Percentiles rank a stretch among this genome's conserved stretches.
Evolutionary conservation across 106 monocot species (phyloP).

Genomic region (Acorus calamus): DNA sequence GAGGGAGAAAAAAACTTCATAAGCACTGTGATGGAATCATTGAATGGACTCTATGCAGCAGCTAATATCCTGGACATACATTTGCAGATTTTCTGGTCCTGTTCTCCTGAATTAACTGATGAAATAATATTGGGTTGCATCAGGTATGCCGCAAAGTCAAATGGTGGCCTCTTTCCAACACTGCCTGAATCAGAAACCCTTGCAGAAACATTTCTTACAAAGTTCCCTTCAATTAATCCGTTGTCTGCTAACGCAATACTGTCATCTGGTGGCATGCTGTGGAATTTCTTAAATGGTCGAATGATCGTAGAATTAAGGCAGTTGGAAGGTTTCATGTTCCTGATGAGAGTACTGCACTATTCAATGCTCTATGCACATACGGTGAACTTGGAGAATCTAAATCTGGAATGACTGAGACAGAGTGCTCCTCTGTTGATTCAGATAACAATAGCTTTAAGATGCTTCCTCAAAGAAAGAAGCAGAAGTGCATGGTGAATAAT

Average conservation of each 20-base stretch:
- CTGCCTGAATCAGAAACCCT: constrained; percentile 82
- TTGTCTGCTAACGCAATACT: constrained; percentile 86
- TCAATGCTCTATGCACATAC: constrained; percentile 68
- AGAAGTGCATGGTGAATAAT: constrained; percentile 8
- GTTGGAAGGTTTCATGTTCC: constrained; percentile 57
- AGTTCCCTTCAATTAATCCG: constrained; percentile 29
- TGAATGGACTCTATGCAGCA: constrained; percentile 84
- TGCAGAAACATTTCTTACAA: constrained; percentile 79
- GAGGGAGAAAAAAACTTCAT: constrained; percentile 73
- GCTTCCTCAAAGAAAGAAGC: constrained; percentile 35
- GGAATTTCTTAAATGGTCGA: constrained; percentile 79
- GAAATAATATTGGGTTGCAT: constrained; percentile 82
- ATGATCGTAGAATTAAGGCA: constrained; percentile 68
- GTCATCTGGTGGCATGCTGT: constrained; percentile 50
- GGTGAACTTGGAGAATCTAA: constrained; percentile 89
- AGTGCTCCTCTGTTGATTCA: constrained; percentile 73
- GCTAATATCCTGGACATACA: constrained; percentile 74
- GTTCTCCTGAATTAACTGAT: constrained; percentile 69
- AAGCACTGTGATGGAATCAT: constrained; percentile 72
- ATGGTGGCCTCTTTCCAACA: constrained; percentile 43
- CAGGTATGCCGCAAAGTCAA: constrained; percentile 16
- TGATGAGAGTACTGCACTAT: constrained; percentile 58
- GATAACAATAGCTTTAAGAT: constrained; percentile 49
- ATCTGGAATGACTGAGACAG: constrained; percentile 71
- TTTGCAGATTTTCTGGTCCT: constrained; percentile 84